These are phyloP conservation scores for Acanthamoeba sp. DNA, from an alignment of 208 protist genomes.

Conservation along the genomic window DNA sequence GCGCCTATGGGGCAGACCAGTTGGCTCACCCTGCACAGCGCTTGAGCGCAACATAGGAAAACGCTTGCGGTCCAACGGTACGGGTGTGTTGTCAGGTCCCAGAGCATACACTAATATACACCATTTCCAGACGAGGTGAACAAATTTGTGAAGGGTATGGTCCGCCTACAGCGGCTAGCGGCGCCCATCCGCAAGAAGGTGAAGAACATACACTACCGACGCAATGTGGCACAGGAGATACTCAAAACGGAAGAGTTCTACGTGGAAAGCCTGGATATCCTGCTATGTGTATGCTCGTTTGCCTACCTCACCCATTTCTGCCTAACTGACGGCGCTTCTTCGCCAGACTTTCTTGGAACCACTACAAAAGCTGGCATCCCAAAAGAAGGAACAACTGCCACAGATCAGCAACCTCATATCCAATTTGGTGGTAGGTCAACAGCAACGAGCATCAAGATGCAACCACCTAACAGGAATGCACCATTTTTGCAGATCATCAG, in stretches of 20 bases:
- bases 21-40: neutral
- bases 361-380: neutral
- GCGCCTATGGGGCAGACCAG: neutral
- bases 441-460: too few relatives aligned
- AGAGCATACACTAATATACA: too few relatives aligned
- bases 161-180: neutral
- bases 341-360: constrained; percentile 20
- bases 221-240: neutral
- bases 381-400: constrained; percentile 18
- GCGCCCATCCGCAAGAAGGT: neutral
- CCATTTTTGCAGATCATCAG: constrained; percentile 10
- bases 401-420: neutral
- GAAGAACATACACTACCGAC: constrained; percentile 9
- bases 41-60: neutral
- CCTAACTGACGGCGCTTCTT: neutral
- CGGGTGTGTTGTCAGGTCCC: neutral
- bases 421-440: neutral
- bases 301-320: neutral
- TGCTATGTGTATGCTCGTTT: neutral
- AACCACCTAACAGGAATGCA: too few relatives aligned
- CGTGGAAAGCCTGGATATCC: neutral
- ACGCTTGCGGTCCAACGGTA: neutral
- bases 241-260: constrained; percentile 62
- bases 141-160: neutral
- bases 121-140: neutral